These are phyloP conservation scores for Chaetomium olivaceum DNA, from an alignment of 2,329 filamentous ascomycete genomes.

Conservation along the genomic window DNA sequence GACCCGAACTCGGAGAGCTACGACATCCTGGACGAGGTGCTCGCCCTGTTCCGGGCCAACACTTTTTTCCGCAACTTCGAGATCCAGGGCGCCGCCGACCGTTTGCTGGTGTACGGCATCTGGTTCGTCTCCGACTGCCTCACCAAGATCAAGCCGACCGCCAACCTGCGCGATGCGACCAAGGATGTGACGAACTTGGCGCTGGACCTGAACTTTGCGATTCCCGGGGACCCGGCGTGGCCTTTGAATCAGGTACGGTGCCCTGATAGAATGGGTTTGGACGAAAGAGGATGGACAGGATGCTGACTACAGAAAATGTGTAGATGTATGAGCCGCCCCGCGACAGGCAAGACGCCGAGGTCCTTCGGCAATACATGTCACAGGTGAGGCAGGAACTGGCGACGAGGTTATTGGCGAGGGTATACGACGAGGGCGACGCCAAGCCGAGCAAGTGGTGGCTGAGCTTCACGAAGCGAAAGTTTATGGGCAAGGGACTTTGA, in stretches of 20 bases:
- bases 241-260: slow-evolving; percentile 77
- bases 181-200: slow-evolving; percentile 87
- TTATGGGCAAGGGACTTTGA: slow-evolving; percentile 93
- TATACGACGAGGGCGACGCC: slow-evolving; percentile 79
- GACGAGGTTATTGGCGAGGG: slow-evolving; percentile 74
- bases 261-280: too few relatives aligned
- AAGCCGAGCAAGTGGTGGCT: slow-evolving; percentile 89
- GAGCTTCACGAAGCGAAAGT: slow-evolving; percentile 98
- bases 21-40: slow-evolving; percentile 92
- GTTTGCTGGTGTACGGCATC: slow-evolving; percentile 94
- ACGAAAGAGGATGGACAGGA: background rate
- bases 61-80: slow-evolving; percentile 99
- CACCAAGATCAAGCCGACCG: slow-evolving; percentile 77
- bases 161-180: slow-evolving; percentile 58
- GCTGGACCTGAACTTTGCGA: slow-evolving; percentile 89
- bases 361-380: slow-evolving; percentile 81
- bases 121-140: slow-evolving; percentile 91
- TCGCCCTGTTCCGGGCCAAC: slow-evolving; percentile 93
- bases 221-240: slow-evolving; percentile 90
- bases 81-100: slow-evolving; percentile 93
- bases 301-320: background rate
- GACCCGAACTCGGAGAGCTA: slow-evolving; percentile 91
- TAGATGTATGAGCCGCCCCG: slow-evolving; percentile 85
- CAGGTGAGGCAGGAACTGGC: slow-evolving; percentile 95
- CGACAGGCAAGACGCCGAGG: slow-evolving; percentile 86